Conservation (phyloP, 2,329 filamentous ascomycete genomes). For the Biscogniauxia mediterranea region DNA sequence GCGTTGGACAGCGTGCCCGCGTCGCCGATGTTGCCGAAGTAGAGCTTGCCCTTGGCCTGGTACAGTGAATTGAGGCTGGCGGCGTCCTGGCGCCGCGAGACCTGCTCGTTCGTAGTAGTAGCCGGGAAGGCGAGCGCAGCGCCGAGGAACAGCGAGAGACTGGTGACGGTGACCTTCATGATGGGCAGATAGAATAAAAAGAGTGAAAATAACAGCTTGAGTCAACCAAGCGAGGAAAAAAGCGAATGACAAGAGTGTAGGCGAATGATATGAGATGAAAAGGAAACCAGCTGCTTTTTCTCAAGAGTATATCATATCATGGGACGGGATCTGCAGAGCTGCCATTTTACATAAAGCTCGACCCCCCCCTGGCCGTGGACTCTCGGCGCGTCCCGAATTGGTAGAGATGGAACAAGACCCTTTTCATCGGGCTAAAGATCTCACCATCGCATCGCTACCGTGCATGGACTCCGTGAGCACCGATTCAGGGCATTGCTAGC, state of each 20-base stretch:
- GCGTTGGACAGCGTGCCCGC: conserved; percentile 1
- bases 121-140: conserved; percentile 7
- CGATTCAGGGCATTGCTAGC: not conserved
- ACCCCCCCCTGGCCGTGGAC: not conserved
- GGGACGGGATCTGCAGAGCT: not conserved
- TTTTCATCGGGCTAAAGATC: not conserved
- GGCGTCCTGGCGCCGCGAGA: conserved; percentile 1
- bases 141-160: conserved; percentile 3
- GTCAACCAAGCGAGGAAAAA: not conserved
- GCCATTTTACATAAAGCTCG: not conserved
- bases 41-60: conserved; percentile 12
- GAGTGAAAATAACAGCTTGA: not conserved
- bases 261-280: not conserved
- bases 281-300: not conserved
- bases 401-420: not conserved
- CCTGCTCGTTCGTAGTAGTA: conserved; percentile 1
- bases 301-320: not conserved
- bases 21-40: conserved; percentile 13
- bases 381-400: not conserved
- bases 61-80: conserved; percentile 12
- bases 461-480: not conserved
- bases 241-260: not conserved
- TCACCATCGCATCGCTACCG: not conserved
- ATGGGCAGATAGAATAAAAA: not conserved
- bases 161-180: conserved; percentile 6